Evolutionary conservation across 139 green algal genomes (phyloP).

Genomic region (Prasinococcaceae sp.): DNA sequence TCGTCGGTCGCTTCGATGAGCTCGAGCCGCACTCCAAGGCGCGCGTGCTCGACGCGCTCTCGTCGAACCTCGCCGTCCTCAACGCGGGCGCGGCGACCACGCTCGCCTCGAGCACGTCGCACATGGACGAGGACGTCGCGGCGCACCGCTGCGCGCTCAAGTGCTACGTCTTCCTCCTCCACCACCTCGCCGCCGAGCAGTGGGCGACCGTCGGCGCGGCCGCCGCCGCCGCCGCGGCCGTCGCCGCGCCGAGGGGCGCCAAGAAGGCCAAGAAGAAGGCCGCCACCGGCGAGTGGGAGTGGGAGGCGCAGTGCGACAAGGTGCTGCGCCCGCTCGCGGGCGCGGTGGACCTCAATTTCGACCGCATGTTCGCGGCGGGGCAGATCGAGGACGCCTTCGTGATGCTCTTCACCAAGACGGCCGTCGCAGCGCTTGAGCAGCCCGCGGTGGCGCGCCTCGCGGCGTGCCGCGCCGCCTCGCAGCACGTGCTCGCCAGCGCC

Average conservation of each 20-base stretch:
- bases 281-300: constrained; percentile 36
- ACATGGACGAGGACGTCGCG: not conserved
- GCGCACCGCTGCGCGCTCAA: constrained; percentile 43
- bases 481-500: constrained; percentile 4
- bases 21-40: constrained; percentile 5
- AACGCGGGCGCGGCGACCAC: constrained; percentile 27
- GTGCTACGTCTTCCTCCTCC: constrained; percentile 51
- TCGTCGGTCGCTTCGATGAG: no score
- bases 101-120: constrained; percentile 9
- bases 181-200: constrained; percentile 32
- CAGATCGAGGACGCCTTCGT: constrained; percentile 39
- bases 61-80: constrained; percentile 44
- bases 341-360: constrained; percentile 40
- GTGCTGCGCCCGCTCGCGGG: constrained; percentile 28
- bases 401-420: constrained; percentile 22
- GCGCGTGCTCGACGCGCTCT: constrained; percentile 26
- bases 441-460: constrained; percentile 9
- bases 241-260: not conserved
- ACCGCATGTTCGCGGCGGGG: constrained; percentile 34
- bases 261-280: constrained; percentile 27
- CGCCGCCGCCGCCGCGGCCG: not conserved
- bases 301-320: constrained; percentile 28
- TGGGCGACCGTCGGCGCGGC: constrained; percentile 13
- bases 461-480: constrained; percentile 14
- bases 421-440: constrained; percentile 22